Evolutionary conservation across 2,329 filamentous ascomycete species (phyloP).

Genomic region (Scolecobasidium constrictum): DNA sequence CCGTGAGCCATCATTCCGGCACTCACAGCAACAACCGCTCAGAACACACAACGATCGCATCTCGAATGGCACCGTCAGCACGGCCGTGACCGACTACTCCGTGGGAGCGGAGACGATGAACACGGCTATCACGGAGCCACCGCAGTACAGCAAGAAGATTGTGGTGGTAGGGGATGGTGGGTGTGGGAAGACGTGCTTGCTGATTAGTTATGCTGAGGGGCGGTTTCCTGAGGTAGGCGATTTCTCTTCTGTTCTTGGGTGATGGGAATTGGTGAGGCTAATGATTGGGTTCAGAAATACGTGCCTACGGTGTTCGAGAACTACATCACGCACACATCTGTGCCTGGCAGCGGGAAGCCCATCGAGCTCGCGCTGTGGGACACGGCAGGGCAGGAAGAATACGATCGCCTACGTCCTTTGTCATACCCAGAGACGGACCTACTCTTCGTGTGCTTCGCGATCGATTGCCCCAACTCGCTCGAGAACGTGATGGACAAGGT

Average conservation of each 20-base stretch:
- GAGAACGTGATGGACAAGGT: constrained; percentile 99
- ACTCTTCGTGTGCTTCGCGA: constrained; percentile 97
- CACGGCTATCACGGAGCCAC: constrained; percentile 81
- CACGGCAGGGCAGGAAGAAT: constrained; percentile 96
- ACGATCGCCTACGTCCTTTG: constrained; percentile 86
- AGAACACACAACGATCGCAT: constrained; percentile 52
- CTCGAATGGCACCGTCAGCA: constrained; percentile 86
- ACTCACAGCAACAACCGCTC: constrained; percentile 25
- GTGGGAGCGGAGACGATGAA: constrained; percentile 48
- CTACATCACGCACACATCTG: constrained; percentile 95
- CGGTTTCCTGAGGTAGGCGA: constrained; percentile 86
- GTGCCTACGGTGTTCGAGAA: constrained; percentile 99
- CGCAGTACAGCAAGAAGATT: constrained; percentile 96
- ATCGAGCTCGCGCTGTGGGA: constrained; percentile 98
- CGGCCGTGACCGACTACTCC: constrained; percentile 50
- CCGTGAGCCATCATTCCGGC: constrained; percentile 23
- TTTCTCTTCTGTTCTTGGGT: neutral
- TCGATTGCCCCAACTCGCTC: constrained; percentile 94
- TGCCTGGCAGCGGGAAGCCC: constrained; percentile 78
- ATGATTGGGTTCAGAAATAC: constrained; percentile 65
- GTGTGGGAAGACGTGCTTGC: constrained; percentile 94
- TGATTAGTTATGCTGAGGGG: constrained; percentile 98
- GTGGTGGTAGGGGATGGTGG: constrained; percentile 97
- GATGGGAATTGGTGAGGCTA: neutral
- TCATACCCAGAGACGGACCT: constrained; percentile 98